Evolutionary conservation across 495 filamentous ascomycete genomes (phyloP).

Genomic region (Evernia prunastri): DNA sequence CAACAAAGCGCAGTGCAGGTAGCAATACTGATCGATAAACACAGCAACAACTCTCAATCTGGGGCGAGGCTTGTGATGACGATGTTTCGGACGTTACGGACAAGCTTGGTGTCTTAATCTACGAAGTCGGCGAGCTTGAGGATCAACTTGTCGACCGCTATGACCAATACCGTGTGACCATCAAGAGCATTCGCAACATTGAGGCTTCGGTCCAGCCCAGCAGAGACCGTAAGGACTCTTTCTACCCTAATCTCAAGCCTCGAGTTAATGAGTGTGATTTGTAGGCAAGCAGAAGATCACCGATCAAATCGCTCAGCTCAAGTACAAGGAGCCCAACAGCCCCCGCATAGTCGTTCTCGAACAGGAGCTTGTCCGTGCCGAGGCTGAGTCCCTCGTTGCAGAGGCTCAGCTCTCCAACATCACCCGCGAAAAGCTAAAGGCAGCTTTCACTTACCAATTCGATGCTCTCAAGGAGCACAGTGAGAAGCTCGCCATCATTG

Average conservation of each 20-base stretch:
- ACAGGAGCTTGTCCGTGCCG: conserved; percentile 95
- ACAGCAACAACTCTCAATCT: conserved; percentile 96
- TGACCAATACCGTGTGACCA: conserved; percentile 97
- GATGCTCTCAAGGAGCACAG: conserved; percentile 96
- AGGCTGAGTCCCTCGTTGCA: conserved; percentile 95
- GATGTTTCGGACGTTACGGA: conserved; percentile 98
- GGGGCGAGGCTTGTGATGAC: conserved; percentile 94
- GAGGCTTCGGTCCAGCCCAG: conserved; percentile 97
- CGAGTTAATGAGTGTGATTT: conserved; percentile 4
- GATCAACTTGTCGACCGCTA: conserved; percentile 97
- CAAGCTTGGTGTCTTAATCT: conserved; percentile 94
- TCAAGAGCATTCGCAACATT: conserved; percentile 98
- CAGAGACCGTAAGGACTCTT: conserved; percentile 70
- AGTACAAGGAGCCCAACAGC: conserved; percentile 98
- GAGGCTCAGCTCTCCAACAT: conserved; percentile 99
- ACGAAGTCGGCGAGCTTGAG: conserved; percentile 97
- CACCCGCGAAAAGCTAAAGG: conserved; percentile 97
- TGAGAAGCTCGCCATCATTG: conserved; percentile 97
- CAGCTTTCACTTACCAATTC: conserved; percentile 96
- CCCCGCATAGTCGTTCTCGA: conserved; percentile 96
- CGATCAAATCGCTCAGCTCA: conserved; percentile 96
- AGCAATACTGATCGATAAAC: conserved; percentile 28
- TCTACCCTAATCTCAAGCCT: not conserved
- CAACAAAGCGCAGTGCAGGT: not conserved
- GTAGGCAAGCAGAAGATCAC: conserved; percentile 96